phyloP scores from a whole-genome alignment of 495 filamentous ascomycete species.

The Aspergillus funiculosus region DNA sequence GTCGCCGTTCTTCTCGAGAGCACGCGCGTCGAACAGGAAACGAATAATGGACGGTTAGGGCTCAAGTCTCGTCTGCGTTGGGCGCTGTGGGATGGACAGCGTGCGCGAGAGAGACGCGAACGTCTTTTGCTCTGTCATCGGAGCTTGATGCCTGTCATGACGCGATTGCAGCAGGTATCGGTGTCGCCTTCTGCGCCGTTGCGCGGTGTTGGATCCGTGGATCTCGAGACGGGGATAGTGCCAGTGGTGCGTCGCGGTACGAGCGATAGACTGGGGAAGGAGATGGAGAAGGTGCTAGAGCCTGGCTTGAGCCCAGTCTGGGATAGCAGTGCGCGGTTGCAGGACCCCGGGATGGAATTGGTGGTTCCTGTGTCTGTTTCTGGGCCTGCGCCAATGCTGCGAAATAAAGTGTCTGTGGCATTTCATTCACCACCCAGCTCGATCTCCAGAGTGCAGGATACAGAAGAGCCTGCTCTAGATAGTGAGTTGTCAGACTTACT shows the following conservation, averaged over 20 bases:
- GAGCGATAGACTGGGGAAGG: not conserved
- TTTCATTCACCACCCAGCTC: not conserved
- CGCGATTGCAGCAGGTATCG: not conserved
- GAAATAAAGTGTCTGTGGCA: not conserved
- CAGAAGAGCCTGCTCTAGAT: not conserved
- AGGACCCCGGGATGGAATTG: not conserved
- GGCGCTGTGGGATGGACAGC: not conserved
- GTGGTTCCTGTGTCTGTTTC: not conserved
- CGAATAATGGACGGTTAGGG: not conserved
- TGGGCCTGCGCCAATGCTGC: not conserved
- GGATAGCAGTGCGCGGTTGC: not conserved
- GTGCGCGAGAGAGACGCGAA: not conserved
- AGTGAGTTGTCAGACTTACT: constrained; percentile 22
- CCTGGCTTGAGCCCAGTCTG: not conserved
- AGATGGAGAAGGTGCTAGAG: not conserved
- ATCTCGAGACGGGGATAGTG: not conserved
- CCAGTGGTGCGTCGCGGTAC: not conserved
- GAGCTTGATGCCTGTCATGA: not conserved
- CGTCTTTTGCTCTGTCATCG: not conserved
- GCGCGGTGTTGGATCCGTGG: not conserved
- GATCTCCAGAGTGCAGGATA: not conserved
- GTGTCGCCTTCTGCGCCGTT: too few relatives aligned
- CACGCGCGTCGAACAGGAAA: not conserved
- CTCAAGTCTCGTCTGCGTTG: not conserved
- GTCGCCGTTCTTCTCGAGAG: not conserved